Evolutionary conservation across 441 rosid species (phyloP).

Genomic region (Erysimum pusillum): DNA sequence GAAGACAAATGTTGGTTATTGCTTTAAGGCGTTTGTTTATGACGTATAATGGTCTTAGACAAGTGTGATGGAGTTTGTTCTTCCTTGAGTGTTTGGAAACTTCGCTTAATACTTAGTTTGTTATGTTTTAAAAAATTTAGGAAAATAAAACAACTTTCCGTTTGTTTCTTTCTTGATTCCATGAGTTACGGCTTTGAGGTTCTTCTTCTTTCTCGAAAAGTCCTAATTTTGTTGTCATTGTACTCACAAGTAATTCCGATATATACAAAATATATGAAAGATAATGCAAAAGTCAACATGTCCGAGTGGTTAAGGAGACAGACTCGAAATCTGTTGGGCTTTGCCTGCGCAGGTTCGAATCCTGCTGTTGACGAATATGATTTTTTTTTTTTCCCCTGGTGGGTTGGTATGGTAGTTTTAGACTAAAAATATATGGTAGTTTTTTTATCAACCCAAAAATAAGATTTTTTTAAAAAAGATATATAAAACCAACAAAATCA

Average conservation of each 20-base stretch:
- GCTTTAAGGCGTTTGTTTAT: not conserved
- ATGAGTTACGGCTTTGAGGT: not conserved
- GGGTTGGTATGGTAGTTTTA: not conserved
- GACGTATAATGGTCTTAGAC: conserved; percentile 2
- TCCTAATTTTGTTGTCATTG: not conserved
- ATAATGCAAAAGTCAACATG: conserved; percentile 61
- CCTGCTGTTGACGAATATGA: conserved; percentile 52
- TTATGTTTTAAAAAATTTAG: not conserved
- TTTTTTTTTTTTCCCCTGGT: too few species aligned
- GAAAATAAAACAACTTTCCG: not conserved
- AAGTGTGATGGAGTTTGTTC: not conserved
- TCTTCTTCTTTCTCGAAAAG: not conserved
- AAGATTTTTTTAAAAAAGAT: not conserved
- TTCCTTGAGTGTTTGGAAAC: not conserved
- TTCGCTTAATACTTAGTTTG: not conserved
- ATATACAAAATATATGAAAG: rapidly evolving
- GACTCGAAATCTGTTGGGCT: conserved; percentile 90
- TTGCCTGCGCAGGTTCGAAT: conserved; percentile 79
- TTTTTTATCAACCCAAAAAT: not conserved
- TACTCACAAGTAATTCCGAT: not conserved
- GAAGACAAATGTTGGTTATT: not conserved
- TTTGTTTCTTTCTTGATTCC: not conserved
- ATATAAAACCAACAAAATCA: not conserved
- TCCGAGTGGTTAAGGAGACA: conserved; percentile 98
- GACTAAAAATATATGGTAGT: not conserved